Evolutionary conservation across 805 yeast genomes (phyloP).

Genomic region (Yarrowia sp.): DNA sequence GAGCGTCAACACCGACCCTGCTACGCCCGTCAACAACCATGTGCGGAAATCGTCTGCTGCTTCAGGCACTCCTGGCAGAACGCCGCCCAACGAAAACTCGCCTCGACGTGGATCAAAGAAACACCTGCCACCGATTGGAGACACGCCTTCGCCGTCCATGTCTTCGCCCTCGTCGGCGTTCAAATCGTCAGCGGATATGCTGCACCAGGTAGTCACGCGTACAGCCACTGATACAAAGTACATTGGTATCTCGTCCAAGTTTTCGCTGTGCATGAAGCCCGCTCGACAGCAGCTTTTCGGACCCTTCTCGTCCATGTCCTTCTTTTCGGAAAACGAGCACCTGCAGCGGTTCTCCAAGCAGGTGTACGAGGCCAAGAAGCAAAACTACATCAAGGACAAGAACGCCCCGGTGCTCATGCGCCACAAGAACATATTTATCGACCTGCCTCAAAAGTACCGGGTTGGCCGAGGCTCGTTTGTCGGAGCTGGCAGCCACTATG

Average conservation of each 20-base stretch:
- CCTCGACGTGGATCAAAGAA: conserved; percentile 11
- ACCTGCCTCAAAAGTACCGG: conserved; percentile 20
- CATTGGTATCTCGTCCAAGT: conserved; percentile 22
- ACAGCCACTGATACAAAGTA: conserved; percentile 14
- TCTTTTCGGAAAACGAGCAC: conserved; percentile 25
- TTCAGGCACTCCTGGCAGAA: not conserved
- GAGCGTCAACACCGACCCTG: conserved; percentile 1
- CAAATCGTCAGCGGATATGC: conserved; percentile 20
- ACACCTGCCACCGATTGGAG: conserved; percentile 21
- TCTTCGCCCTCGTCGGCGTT: conserved; percentile 8
- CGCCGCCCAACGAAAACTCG: conserved; percentile 15
- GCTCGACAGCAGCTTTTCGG: conserved; percentile 25
- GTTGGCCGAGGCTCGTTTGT: conserved; percentile 12
- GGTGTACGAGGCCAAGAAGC: conserved; percentile 23
- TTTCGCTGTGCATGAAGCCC: conserved; percentile 23
- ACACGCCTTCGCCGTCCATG: conserved; percentile 22
- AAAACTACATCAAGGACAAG: conserved; percentile 26
- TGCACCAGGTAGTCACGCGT: conserved; percentile 10
- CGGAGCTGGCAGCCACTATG: conserved; percentile 8
- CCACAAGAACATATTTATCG: conserved; percentile 15
- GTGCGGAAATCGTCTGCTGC: not conserved
- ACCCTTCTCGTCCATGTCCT: conserved; percentile 26
- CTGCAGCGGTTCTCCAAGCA: conserved; percentile 24
- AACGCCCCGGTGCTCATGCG: conserved; percentile 16
- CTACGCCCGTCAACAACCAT: conserved; percentile 1